phyloP scores from a whole-genome alignment of 2,329 filamentous ascomycete genomes.

The Clarireedia monteithiana region DNA sequence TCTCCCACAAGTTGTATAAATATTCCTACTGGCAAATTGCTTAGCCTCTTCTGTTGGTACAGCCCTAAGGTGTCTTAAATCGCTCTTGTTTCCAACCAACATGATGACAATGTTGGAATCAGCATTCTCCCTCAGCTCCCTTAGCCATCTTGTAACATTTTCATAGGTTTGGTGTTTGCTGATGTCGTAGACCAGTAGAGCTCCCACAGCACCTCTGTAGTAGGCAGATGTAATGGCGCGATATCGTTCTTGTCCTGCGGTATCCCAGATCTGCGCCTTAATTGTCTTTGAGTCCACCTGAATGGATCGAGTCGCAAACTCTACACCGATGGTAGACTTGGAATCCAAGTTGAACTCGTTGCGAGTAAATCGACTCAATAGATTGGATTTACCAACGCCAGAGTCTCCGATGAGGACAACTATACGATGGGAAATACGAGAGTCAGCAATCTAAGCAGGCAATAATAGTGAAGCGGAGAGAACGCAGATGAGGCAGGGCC shows the following conservation, averaged over 20 bases:
- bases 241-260: constrained; percentile 96
- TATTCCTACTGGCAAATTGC: constrained; percentile 76
- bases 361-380: constrained; percentile 97
- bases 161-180: constrained; percentile 99
- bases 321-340: constrained; percentile 98
- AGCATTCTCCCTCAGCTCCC: constrained; percentile 95
- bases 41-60: constrained; percentile 98
- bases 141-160: constrained; percentile 98
- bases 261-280: constrained; percentile 99
- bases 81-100: constrained; percentile 99
- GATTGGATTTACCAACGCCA: constrained; percentile 99
- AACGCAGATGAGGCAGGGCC: constrained; percentile 17
- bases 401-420: constrained; percentile 99
- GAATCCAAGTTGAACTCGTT: constrained; percentile 99
- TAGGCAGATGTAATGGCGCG: constrained; percentile 98
- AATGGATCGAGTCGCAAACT: constrained; percentile 97
- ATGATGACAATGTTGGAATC: constrained; percentile 99
- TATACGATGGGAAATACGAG: constrained; percentile 32
- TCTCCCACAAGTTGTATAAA: background rate
- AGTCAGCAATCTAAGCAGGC: constrained; percentile 26
- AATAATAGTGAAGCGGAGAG: constrained; percentile 22
- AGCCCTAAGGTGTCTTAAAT: constrained; percentile 96
- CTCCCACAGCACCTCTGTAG: constrained; percentile 95
- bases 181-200: constrained; percentile 97
- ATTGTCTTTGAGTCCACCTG: constrained; percentile 99